phyloP scores from a whole-genome alignment of 805 yeast species.

The Brettanomyces custersianus region DNA sequence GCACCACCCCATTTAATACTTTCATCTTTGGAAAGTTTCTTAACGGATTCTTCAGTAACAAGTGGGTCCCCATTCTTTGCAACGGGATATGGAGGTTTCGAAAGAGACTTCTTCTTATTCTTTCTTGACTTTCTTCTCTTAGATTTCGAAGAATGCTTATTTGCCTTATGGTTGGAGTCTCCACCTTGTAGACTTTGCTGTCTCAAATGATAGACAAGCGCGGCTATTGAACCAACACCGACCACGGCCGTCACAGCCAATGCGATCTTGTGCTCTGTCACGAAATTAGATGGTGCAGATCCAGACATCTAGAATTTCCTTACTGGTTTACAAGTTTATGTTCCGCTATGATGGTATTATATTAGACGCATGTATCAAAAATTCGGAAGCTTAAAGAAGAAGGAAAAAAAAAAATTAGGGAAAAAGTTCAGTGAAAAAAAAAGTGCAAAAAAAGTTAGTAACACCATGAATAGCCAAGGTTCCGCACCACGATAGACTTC shows the following conservation, averaged over 20 bases:
- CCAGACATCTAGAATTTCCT: not conserved
- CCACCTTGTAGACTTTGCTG: conserved; percentile 19
- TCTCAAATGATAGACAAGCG: conserved; percentile 35
- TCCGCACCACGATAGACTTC: too few relatives aligned
- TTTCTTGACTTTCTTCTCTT: conserved; percentile 1
- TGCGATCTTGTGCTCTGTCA: conserved; percentile 41
- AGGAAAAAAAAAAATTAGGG: too few relatives aligned
- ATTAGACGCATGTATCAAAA: too few relatives aligned
- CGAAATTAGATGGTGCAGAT: conserved; percentile 25
- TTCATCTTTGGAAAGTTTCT: conserved; percentile 37
- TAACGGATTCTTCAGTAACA: conserved; percentile 37
- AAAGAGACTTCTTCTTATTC: not conserved
- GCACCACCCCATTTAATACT: conserved; percentile 60
- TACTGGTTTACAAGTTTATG: too few relatives aligned
- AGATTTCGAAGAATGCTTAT: conserved; percentile 32
- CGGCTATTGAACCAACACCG: conserved; percentile 40
- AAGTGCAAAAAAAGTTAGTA: too few relatives aligned
- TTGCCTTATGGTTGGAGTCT: conserved; percentile 22
- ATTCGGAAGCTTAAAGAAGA: too few relatives aligned
- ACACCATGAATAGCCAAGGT: too few relatives aligned
- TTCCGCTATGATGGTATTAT: too few relatives aligned
- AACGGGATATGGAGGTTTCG: conserved; percentile 36
- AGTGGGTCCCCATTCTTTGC: conserved; percentile 50
- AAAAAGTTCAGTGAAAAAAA: too few relatives aligned
- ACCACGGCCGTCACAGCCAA: conserved; percentile 42